These are phyloP conservation scores for Medicago truncatula DNA, from an alignment of 306 rosid species.

Conservation along the genomic window MtrunA17r5.0-ANR NC_053042.1:31986501-31987000, in stretches of 20 bases:
- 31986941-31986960: background rate
- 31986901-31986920: background rate
- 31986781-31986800: background rate
- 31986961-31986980: background rate
- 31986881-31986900: too few relatives aligned
- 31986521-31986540: conserved; percentile 89
- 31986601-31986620: conserved; percentile 25
- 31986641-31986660: background rate
- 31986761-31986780: background rate
- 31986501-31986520: conserved; percentile 89
- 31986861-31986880: too few relatives aligned
- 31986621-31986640: background rate
- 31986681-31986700: background rate
- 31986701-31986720: background rate
- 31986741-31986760: background rate
- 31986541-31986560: conserved; percentile 72
- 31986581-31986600: conserved; percentile 20
- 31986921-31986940: background rate
- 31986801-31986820: background rate
- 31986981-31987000: too few relatives aligned
- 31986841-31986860: background rate
- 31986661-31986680: background rate
- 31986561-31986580: conserved; percentile 1
- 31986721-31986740: background rate
- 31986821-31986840: background rate